Base-by-base conservation (phyloP, 345 rosid genomes). In the Salix exigua region DNA sequence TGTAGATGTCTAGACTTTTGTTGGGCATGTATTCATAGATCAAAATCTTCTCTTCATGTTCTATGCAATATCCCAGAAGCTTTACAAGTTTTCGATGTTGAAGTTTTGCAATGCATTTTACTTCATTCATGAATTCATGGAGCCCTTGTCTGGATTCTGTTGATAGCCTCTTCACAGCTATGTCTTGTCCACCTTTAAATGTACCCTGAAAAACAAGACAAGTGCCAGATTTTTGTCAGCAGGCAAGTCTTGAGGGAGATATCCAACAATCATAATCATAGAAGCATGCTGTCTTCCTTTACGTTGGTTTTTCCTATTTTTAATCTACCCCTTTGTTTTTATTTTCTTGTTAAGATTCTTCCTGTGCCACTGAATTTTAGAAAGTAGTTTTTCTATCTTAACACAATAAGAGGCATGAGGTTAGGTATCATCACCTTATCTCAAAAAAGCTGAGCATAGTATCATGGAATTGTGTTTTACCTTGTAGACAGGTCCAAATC, bases 1-100 rank as follows among this genome's bases (percentile, higher is more conserved):
- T 77, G 48, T 77, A 81, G 77, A 17, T 58, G 55, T 80, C 83
- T 64, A 81, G 61, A 77, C 86, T 83, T 75, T 65, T 68, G 72
- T 80, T 80, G 21, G 83, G 76, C 83, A 83, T 71, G 72, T 73
- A 83, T 61, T 83, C 86, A 7, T 83, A 83, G 30, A 83, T 73
- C 37, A 83, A 72, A 83, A 80, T 46, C 35, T 35, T 78, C 40
- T 82, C 81, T 6, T 76, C 81, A 46, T 46, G 74, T 60, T 83
- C 63, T 42, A 73, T 73, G 75, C 86, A 79, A 51, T 58, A 83
- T 8, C 86, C 86, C 5, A 77, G 81, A 71, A 88, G 84, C 74
- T 79, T 82, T 25, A 85, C 89, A 18, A 88, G 86, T 60, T 88
- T 86, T 38, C 88, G 81, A 65, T 85, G 89, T 67, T 86, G 91